Percentiles rank a stretch among this genome's conserved stretches.
Conservation (phyloP, 768 basidiomycete genomes). For the Hypsizygus marmoreus region DNA sequence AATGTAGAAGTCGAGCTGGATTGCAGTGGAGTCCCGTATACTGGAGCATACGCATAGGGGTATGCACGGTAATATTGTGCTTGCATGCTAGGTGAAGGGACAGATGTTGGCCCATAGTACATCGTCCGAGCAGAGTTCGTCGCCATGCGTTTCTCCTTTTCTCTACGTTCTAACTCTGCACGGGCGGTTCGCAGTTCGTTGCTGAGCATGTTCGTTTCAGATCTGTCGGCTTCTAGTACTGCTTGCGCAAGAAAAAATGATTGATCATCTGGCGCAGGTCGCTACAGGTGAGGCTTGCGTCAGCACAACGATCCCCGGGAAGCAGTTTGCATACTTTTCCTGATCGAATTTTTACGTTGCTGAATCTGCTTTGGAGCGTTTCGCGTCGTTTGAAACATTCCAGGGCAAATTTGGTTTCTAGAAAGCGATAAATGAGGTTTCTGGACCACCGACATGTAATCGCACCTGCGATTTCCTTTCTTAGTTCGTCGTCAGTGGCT, state of each 20-base stretch:
- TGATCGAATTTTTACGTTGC: conserved; percentile 49
- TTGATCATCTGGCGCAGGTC: conserved; percentile 61
- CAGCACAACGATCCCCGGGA: neutral
- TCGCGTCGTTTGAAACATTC: conserved; percentile 62
- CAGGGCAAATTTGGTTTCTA: conserved; percentile 74
- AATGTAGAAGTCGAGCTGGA: conserved; percentile 36
- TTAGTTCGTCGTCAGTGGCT: conserved; percentile 44
- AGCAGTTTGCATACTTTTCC: conserved; percentile 51
- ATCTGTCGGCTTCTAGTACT: conserved; percentile 65
- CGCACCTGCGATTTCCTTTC: conserved; percentile 54
- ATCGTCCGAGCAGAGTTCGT: conserved; percentile 44
- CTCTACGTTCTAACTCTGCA: conserved; percentile 64
- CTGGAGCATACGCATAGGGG: conserved; percentile 65
- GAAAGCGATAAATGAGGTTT: conserved; percentile 5
- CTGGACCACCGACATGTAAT: conserved; percentile 6
- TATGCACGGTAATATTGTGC: conserved; percentile 66
- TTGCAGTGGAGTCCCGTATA: conserved; percentile 43
- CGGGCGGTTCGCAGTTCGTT: conserved; percentile 64
- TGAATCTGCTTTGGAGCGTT: conserved; percentile 60
- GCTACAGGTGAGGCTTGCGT: conserved; percentile 40
- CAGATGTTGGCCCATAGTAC: conserved; percentile 34
- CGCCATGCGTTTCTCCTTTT: conserved; percentile 65
- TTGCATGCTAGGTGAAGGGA: conserved; percentile 34
- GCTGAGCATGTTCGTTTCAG: conserved; percentile 56
- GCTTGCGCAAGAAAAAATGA: conserved; percentile 64